Base-by-base conservation (phyloP, 306 rosid genomes). In the Fragaria vesca region DNA sequence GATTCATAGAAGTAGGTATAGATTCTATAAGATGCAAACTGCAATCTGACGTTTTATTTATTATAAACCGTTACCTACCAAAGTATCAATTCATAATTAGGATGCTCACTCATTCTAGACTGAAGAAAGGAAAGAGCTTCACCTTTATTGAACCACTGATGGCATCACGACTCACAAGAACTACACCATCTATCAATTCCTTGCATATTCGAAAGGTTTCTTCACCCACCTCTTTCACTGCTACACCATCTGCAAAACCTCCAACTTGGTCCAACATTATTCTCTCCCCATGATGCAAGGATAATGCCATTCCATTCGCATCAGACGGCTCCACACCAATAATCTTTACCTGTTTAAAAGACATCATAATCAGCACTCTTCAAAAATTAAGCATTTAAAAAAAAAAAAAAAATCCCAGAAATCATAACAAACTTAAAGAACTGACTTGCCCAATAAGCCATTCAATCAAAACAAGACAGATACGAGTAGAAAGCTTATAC, bases 221-320 rank as follows among this genome's bases (percentile, higher is more conserved):
- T 87, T 90, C 94, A 20, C 99, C 97, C 17, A 96, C 99, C 86
- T 96, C 99, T 83, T 93, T 93, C 66, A 96, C 97, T 76, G 98
- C 98, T n/a, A 96, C 98, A 71, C 99, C 98, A 79, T 96, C 99
- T 47, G 99, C 97, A 86, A 93, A 96, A 55, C 93, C 93, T 81
- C 99, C 99, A 46, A 90, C 96, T 84, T 88, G 81, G 72, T 93
- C 94, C 83, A 95, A 84, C 28, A 93, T 70, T 80, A 95, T 90
- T 82, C 99, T 93, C 52, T 90, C 84, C 38, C 91, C 98, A 72
- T 91, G 97, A 89, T 87, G 91, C 30, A 95, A 84, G 38, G 99
- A 93, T 77, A 93, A 74, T 0, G 99, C 98, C 99, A 96, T 85
- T 43, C 97, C 97, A 88, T 96, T 96, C 42, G 99, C 98, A 80